Evolutionary conservation across 2,329 filamentous ascomycete genomes (phyloP), one percentile per base, ranked within the genome.

Genomic region (Lachnellula subtilissima): DNA sequence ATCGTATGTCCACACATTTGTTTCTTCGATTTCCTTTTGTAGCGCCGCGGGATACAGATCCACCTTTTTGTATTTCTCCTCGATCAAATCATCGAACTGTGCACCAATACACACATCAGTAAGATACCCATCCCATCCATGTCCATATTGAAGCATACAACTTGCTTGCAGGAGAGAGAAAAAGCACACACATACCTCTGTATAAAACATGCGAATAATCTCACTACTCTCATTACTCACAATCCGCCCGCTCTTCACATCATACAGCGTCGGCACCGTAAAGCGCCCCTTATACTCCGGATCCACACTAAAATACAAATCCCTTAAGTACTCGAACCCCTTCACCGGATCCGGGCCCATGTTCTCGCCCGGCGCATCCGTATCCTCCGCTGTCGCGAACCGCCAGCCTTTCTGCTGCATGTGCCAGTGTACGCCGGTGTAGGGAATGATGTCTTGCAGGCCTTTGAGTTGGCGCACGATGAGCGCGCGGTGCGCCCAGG

Each of bases 401-500:
- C 83, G 80, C 86, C 86, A 89, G 52, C 86, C 84, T 35, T 78
- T 76, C 47, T 84, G 70, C 28, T 73, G 79, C 76, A 97, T 84
- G 67, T 96, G 87, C 93, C 68, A 70, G 47, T 70, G 69, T 12
- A 70, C 69, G 19, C 60, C 59, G 0, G 68, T 70, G 45, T 56
- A 70, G 19, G 81, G 79, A 64, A 99, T 86, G 62, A 94, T 81
- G 55, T 95, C 87, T 66, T 97, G 89, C 0, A 99, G 80, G 0
- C 93, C 94, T 77, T 97, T 99, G 67, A 99, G 81, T 71, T 91
- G 87, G 56, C 93, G 83, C 2, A 89, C 88, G 64, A 97, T 96
- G 62, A 97, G 78, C 0, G 91, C 87, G 45, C 94, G 86, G 69
- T 91, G 90, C 5, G 93, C 68, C 68, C 92, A 97, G 0, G 90